Percentiles rank a stretch among this genome's conserved stretches.
These are phyloP conservation scores for Xylariaceae sp. DNA, from an alignment of 2,329 filamentous ascomycete species.

Conservation along the genomic window DNA sequence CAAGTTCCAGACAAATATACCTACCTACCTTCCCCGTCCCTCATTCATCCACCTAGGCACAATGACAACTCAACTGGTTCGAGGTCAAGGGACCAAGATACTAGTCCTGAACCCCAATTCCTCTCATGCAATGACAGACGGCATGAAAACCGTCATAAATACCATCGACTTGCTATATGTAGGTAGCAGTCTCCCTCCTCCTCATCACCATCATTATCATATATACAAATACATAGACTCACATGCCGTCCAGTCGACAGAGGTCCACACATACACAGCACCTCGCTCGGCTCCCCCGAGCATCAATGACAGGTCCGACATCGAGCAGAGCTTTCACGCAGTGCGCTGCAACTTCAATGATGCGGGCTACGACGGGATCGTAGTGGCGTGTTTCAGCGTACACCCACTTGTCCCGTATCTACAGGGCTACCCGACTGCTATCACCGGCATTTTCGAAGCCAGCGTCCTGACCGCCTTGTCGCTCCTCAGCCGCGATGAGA, in stretches of 20 bases:
- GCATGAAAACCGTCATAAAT: slow-evolving; percentile 56
- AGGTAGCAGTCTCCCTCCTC: slow-evolving; percentile 10
- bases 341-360: slow-evolving; percentile 59
- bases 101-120: slow-evolving; percentile 83
- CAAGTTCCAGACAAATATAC: background rate
- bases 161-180: slow-evolving; percentile 45
- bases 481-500: slow-evolving; percentile 44
- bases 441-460: slow-evolving; percentile 87
- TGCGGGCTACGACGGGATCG: slow-evolving; percentile 68
- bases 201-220: background rate
- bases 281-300: slow-evolving; percentile 65
- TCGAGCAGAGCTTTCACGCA: slow-evolving; percentile 62
- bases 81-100: slow-evolving; percentile 49
- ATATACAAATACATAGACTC: background rate
- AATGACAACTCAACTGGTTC: slow-evolving; percentile 36
- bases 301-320: slow-evolving; percentile 77
- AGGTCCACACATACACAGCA: slow-evolving; percentile 68
- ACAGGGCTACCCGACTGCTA: slow-evolving; percentile 44
- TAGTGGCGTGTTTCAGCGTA: slow-evolving; percentile 87
- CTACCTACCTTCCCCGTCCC: too few relatives aligned
- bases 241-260: slow-evolving; percentile 41
- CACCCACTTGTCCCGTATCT: slow-evolving; percentile 74
- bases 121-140: slow-evolving; percentile 70
- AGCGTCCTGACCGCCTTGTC: slow-evolving; percentile 69
- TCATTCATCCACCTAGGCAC: background rate